Base-by-base conservation (phyloP, 345 rosid genomes). In the Lagerstroemia speciosa region DNA sequence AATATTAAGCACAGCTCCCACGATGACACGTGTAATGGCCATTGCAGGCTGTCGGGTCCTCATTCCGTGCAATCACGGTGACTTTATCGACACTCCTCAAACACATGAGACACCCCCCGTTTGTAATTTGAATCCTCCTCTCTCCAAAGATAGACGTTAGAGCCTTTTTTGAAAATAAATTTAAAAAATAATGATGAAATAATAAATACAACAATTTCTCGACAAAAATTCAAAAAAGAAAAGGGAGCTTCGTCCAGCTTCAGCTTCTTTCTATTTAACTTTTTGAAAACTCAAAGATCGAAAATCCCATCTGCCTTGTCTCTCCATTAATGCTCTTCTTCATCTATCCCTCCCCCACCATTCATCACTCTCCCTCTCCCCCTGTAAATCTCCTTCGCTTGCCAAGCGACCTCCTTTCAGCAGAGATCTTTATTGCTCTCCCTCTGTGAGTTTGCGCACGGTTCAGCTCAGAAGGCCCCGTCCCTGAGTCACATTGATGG, bases 61-160 rank as follows among this genome's bases (percentile, higher is more conserved):
- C 43, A 30, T 27, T 38, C 63, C 67, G 48, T 36, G 31, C 27
- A 24, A 24, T 3, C 31, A 8, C 8, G 1, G 72, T 69, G 72
- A 31, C 32, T 1, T 10, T 61, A 69, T 62, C 72, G 30, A 52
- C 62, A 12, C 11, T 61, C n/a, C 1, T 7, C 45, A 29, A 46
- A 41, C 26, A n/a, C 31, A 67, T 31, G 76, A 66, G 26, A 65
- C 75, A 0, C 31, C 67, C 52, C 75, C 62, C 73, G 72, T 79
- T 84, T 69, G 78, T 80, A 83, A 83, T 88, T 88, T 84, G 93
- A 86, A 88, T 78, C 73, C 76, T 60, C 75, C 73, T 83, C 87
- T 73, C 84, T 5, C 60, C 43, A 30, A 58, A 82, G 74, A 88
- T 91, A 84, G 94, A 82, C 91, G 94, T 88, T 88, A 67, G 37